Conservation (phyloP, 2,329 filamentous ascomycete genomes). For the Fusarium beomiforme region DNA sequence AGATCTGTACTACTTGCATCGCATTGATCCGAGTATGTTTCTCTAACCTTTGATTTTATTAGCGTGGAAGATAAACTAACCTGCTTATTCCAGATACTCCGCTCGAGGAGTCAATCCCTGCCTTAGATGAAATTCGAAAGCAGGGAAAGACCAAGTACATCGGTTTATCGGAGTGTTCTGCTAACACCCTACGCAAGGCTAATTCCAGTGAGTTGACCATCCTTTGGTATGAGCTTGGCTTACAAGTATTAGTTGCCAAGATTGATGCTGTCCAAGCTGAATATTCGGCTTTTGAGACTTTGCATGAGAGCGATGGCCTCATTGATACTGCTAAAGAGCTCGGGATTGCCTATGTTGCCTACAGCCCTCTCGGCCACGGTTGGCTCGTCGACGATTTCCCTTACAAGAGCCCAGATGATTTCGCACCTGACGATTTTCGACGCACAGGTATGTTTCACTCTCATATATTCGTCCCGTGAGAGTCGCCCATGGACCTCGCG, state of each 20-base stretch:
- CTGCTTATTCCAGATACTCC: background rate
- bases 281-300: constrained; percentile 6
- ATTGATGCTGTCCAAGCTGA: constrained; percentile 12
- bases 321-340: background rate
- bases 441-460: background rate
- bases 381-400: constrained; percentile 2
- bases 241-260: background rate
- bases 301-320: background rate
- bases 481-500: too few relatives aligned
- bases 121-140: background rate
- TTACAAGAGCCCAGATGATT: background rate
- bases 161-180: background rate
- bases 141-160: constrained; percentile 9
- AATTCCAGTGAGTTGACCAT: background rate
- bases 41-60: background rate
- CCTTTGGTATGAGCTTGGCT: rapidly evolving
- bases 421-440: background rate
- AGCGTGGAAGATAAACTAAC: background rate
- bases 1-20: constrained; percentile 1
- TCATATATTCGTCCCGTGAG: too few relatives aligned
- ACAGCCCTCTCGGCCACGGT: background rate
- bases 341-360: background rate
- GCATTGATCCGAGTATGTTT: constrained; percentile 3
- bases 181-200: background rate
- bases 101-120: background rate